Conservation (phyloP, 2,329 filamentous ascomycete genomes). For the Clarireedia sp. region DNA sequence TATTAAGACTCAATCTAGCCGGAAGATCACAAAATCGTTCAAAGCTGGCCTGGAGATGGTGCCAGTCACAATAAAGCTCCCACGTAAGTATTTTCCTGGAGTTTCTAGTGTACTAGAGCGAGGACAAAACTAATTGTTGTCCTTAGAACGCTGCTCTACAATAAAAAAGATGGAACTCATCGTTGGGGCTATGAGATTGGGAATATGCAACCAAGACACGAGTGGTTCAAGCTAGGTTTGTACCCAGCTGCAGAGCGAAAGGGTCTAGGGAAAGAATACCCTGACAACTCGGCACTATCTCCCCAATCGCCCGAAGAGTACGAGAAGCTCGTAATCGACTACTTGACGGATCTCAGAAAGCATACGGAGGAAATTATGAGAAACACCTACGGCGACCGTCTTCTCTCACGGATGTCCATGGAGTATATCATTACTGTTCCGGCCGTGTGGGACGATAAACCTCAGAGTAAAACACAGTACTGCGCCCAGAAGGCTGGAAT, state of each 20-base stretch:
- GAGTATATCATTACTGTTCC: conserved; percentile 5
- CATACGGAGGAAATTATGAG: not conserved
- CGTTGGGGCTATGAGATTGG: not conserved
- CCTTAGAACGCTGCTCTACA: not conserved
- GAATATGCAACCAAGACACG: not conserved
- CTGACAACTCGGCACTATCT: not conserved
- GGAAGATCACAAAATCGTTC: not conserved
- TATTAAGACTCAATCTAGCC: not conserved
- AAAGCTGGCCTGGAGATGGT: not conserved
- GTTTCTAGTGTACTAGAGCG: too few species aligned
- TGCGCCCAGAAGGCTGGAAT: conserved; percentile 1
- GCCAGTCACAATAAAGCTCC: not conserved
- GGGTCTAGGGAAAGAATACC: not conserved
- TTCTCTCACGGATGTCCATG: not conserved
- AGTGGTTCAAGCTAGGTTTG: not conserved
- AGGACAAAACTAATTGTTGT: too few species aligned
- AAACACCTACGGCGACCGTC: not conserved
- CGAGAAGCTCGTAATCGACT: not conserved
- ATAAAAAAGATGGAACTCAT: not conserved
- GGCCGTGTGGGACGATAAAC: conserved; percentile 1
- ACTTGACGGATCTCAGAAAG: not conserved
- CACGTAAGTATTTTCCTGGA: not conserved
- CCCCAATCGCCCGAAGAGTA: not conserved
- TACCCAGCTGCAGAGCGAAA: not conserved
- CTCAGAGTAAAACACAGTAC: not conserved